phyloP scores from a whole-genome alignment of 768 basidiomycete species.

The Podaxis sp. region DNA sequence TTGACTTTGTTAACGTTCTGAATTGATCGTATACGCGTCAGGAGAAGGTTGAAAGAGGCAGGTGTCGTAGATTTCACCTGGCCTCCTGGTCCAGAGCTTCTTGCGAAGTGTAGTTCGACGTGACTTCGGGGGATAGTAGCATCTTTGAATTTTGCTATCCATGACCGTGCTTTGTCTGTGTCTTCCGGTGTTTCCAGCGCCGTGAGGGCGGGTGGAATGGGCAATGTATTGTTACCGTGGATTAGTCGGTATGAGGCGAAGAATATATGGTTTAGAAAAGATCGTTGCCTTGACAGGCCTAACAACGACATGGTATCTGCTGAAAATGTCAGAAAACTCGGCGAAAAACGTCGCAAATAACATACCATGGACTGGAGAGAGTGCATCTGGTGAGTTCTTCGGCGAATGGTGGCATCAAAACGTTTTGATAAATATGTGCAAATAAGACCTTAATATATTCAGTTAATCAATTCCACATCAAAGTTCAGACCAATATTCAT shows the following conservation, averaged over 20 bases:
- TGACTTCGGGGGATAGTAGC: constrained; percentile 45
- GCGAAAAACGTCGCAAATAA: neutral
- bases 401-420: neutral
- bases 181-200: constrained; percentile 34
- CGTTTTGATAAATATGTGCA: neutral
- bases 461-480: no score
- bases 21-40: neutral
- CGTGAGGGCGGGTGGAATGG: constrained; percentile 1
- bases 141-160: constrained; percentile 52
- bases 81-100: constrained; percentile 85
- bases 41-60: neutral
- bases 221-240: neutral
- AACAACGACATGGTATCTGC: neutral
- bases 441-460: neutral
- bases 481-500: no score
- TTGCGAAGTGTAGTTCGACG: constrained; percentile 67
- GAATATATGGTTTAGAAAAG: neutral
- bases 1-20: constrained; percentile 92
- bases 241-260: neutral
- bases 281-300: neutral
- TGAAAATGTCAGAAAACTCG: neutral
- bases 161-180: constrained; percentile 46
- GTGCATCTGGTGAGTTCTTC: neutral
- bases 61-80: constrained; percentile 48
- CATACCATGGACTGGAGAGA: neutral